Evolutionary conservation across 176 grass and related monocot genomes (phyloP).

Genomic region (Aechmea fasciata): DNA sequence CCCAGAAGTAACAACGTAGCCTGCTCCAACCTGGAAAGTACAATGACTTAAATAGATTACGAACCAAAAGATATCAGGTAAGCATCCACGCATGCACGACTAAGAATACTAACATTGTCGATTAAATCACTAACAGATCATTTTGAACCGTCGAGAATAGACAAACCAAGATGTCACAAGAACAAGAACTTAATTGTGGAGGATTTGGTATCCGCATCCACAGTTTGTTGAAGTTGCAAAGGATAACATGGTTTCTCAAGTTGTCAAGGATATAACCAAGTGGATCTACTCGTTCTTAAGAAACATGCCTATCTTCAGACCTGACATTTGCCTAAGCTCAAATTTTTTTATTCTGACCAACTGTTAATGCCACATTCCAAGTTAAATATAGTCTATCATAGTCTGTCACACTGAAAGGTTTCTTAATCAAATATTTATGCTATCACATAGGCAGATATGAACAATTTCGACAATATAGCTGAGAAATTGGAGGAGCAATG

Average conservation of each 20-base stretch:
- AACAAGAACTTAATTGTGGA: background rate
- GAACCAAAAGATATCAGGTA: background rate
- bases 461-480: too few species aligned
- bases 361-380: too few species aligned
- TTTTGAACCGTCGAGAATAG: background rate
- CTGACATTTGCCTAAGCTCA: background rate
- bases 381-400: too few species aligned
- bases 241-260: background rate
- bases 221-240: background rate
- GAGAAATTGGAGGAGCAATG: background rate
- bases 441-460: too few species aligned
- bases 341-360: background rate
- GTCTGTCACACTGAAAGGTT: too few species aligned
- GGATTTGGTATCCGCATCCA: background rate
- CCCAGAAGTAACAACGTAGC: slow-evolving; percentile 72
- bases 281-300: background rate
- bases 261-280: background rate
- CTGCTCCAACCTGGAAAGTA: slow-evolving; percentile 59
- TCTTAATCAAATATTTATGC: too few species aligned
- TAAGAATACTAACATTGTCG: background rate
- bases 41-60: background rate
- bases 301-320: background rate
- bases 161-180: too few species aligned
- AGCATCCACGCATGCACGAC: background rate
- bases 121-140: background rate